phyloP scores from a whole-genome alignment of 2,329 filamentous ascomycete genomes.

The Ramichloridium luteum region DNA sequence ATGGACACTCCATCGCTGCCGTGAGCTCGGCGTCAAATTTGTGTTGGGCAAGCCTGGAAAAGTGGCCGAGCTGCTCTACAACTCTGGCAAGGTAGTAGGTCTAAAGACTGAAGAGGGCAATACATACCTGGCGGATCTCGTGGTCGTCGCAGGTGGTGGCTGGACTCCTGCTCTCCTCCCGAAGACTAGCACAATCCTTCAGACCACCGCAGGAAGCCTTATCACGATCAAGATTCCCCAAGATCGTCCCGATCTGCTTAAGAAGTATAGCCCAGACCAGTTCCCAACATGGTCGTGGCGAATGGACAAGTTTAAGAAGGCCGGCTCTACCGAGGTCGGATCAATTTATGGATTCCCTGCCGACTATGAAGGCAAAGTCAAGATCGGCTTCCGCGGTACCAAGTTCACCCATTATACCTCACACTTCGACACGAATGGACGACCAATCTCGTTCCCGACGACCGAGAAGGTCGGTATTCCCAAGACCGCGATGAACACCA shows the following conservation, averaged over 20 bases:
- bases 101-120: constrained; percentile 28
- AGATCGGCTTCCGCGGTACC: constrained; percentile 18
- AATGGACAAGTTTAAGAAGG: constrained; percentile 9
- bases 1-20: constrained; percentile 11
- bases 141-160: constrained; percentile 19
- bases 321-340: constrained; percentile 5
- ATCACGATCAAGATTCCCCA: constrained; percentile 33
- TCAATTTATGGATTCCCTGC: constrained; percentile 17
- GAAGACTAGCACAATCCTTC: constrained; percentile 25
- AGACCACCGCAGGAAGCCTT: constrained; percentile 39
- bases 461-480: constrained; percentile 14
- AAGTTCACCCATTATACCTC: constrained; percentile 19
- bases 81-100: constrained; percentile 6
- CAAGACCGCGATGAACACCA: constrained; percentile 16
- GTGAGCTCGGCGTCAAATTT: constrained; percentile 6
- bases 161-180: constrained; percentile 33
- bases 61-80: constrained; percentile 8
- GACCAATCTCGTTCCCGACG: constrained; percentile 13
- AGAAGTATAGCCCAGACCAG: constrained; percentile 30
- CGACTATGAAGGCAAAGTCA: constrained; percentile 15
- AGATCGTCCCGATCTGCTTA: constrained; percentile 26
- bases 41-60: constrained; percentile 9
- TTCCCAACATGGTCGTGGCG: constrained; percentile 35
- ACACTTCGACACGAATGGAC: no score
- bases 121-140: constrained; percentile 26